A percentile compares a stretch with the other conserved stretches of the same genome.
phyloP scores from a whole-genome alignment of 169 alveolate genomes.

The Babesia bigemina region DNA sequence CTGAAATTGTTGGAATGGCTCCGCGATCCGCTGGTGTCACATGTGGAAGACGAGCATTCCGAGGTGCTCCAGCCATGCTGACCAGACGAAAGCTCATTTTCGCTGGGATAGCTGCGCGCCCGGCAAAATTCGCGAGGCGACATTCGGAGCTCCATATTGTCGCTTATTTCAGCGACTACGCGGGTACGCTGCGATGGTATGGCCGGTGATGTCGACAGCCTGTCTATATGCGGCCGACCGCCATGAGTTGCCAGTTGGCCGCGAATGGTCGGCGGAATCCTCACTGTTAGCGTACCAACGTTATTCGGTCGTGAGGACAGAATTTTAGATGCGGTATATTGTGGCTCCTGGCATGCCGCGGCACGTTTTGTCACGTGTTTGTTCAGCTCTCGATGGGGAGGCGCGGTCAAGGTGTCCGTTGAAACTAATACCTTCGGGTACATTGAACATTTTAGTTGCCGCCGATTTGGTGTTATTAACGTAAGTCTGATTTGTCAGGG shows the following conservation, averaged over 20 bases:
- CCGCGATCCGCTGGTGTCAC: slow-evolving; percentile 29
- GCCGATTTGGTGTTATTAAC: too few relatives aligned
- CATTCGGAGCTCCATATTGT: neutral
- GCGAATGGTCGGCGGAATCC: slow-evolving; percentile 17
- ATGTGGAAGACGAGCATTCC: slow-evolving; percentile 38
- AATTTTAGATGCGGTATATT: too few relatives aligned
- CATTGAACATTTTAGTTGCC: too few relatives aligned
- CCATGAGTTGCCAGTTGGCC: neutral
- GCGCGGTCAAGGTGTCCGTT: neutral
- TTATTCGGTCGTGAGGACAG: neutral
- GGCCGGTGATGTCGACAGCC: neutral
- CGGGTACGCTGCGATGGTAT: too few relatives aligned
- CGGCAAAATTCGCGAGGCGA: slow-evolving; percentile 26
- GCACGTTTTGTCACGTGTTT: too few relatives aligned
- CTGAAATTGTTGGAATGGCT: neutral
- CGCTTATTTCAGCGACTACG: neutral
- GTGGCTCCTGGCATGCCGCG: too few relatives aligned
- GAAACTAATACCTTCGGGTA: too few relatives aligned
- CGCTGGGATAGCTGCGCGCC: slow-evolving; percentile 32
- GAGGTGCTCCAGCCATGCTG: slow-evolving; percentile 30
- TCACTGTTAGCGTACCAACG: slow-evolving; percentile 1
- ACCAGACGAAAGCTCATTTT: slow-evolving; percentile 30
- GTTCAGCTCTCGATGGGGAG: slow-evolving; percentile 16
- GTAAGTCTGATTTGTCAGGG: too few relatives aligned
- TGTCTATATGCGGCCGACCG: neutral